These are phyloP conservation scores for Zymoseptoria tritici DNA, from an alignment of 2,329 filamentous ascomycete species.

Conservation along the genomic window DNA sequence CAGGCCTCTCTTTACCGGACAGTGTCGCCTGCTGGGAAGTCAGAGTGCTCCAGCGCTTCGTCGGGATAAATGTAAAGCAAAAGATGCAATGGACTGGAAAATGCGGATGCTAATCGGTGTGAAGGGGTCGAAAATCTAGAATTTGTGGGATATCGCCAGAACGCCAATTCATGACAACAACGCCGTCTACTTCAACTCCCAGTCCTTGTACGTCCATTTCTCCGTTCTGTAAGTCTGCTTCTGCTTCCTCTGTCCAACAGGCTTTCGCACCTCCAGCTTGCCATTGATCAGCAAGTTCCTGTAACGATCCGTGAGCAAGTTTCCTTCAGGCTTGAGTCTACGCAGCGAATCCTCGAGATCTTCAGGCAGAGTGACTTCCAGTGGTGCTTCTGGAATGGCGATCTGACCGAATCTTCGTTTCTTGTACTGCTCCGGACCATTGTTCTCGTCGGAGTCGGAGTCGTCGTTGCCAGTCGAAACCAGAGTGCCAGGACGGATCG, in stretches of 20 bases:
- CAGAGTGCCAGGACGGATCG: conserved; percentile 12
- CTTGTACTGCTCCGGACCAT: conserved; percentile 30
- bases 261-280: conserved; percentile 76
- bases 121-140: neutral
- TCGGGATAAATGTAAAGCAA: neutral
- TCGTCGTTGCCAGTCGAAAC: conserved; percentile 7
- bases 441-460: conserved; percentile 25
- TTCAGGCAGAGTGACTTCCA: conserved; percentile 44
- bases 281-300: conserved; percentile 80
- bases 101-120: neutral
- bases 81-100: neutral
- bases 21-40: neutral
- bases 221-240: conserved; percentile 74
- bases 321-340: conserved; percentile 78
- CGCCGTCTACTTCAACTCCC: conserved; percentile 45
- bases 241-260: conserved; percentile 74
- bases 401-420: conserved; percentile 65
- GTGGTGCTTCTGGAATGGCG: conserved; percentile 60
- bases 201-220: conserved; percentile 98
- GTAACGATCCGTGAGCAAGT: conserved; percentile 85
- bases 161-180: neutral
- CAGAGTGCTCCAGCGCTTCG: neutral
- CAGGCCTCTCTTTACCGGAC: neutral
- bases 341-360: conserved; percentile 45
- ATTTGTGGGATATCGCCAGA: neutral